phyloP scores from a whole-genome alignment of 139 green algal genomes.

The Asterochloris erici region DNA sequence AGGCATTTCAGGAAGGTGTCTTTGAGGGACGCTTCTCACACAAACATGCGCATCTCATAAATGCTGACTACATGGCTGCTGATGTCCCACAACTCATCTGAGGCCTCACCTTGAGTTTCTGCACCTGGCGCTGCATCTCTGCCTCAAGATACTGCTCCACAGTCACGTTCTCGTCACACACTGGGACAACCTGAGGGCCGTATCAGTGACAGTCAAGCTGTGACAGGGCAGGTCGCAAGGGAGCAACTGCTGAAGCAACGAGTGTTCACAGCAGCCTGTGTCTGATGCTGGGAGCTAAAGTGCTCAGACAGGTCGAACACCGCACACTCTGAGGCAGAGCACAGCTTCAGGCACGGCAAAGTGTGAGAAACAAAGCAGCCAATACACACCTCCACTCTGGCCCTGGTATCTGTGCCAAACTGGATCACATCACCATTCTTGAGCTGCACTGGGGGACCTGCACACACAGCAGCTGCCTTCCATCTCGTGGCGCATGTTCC shows the following conservation, averaged over 20 bases:
- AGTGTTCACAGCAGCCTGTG: too few species aligned
- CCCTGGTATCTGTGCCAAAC: conserved; percentile 29
- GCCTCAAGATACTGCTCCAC: conserved; percentile 32
- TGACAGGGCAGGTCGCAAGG: too few species aligned
- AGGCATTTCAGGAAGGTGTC: too few species aligned
- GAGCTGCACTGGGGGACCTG: conserved; percentile 1
- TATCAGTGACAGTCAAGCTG: not conserved
- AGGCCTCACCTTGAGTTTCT: conserved; percentile 20
- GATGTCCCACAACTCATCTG: too few species aligned
- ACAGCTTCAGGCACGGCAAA: not conserved
- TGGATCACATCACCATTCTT: conserved; percentile 21
- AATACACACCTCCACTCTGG: conserved; percentile 24
- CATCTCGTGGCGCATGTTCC: too few species aligned
- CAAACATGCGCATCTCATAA: too few species aligned
- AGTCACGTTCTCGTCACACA: conserved; percentile 20
- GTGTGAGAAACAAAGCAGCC: not conserved
- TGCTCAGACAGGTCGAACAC: not conserved
- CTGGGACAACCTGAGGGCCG: conserved; percentile 10
- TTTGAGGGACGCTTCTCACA: too few species aligned
- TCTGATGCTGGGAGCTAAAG: not conserved
- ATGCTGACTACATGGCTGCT: too few species aligned
- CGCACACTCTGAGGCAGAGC: not conserved
- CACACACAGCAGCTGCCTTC: not conserved
- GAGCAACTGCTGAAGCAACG: too few species aligned
- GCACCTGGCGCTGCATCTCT: conserved; percentile 19